These are phyloP conservation scores for Saturnispora sanitii DNA, from an alignment of 805 yeast species.

Conservation along the genomic window DNA sequence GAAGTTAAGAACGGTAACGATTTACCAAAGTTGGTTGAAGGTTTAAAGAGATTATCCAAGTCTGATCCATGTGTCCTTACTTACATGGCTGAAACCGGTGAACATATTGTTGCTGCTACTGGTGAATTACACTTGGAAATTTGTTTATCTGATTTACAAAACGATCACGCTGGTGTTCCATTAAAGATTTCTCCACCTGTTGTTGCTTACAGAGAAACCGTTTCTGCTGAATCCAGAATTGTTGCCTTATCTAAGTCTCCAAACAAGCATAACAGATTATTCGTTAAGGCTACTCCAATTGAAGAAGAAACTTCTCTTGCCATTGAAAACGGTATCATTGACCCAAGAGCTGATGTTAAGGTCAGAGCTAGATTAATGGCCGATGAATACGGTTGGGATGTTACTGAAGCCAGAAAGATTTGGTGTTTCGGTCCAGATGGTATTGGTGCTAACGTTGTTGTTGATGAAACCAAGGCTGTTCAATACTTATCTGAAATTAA, in stretches of 20 bases:
- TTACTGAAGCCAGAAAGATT: conserved; percentile 99
- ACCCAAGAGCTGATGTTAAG: conserved; percentile 97
- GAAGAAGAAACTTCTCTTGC: conserved; percentile 88
- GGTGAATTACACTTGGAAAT: conserved; percentile 99
- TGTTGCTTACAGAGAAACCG: conserved; percentile 98
- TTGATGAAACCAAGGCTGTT: conserved; percentile 99
- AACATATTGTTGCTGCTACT: conserved; percentile 98
- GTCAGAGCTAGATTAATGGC: conserved; percentile 98
- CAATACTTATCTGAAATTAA: conserved; percentile 98
- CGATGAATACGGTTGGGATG: conserved; percentile 99
- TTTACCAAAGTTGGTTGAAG: conserved; percentile 98
- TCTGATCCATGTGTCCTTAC: conserved; percentile 98
- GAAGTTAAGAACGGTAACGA: conserved; percentile 99
- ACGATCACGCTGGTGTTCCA: conserved; percentile 99
- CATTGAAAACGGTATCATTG: conserved; percentile 85
- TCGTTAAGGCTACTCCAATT: conserved; percentile 93
- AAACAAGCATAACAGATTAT: conserved; percentile 99
- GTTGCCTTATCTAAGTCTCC: conserved; percentile 98
- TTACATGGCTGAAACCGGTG: conserved; percentile 88
- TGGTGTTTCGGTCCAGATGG: conserved; percentile 99
- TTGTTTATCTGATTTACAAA: conserved; percentile 89
- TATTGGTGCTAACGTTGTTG: conserved; percentile 96
- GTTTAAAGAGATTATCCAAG: conserved; percentile 99
- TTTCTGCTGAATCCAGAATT: conserved; percentile 86
- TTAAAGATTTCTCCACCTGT: conserved; percentile 96